phyloP scores from a whole-genome alignment of 148 eudicot genomes.

The Euryodendron excelsum region DNA sequence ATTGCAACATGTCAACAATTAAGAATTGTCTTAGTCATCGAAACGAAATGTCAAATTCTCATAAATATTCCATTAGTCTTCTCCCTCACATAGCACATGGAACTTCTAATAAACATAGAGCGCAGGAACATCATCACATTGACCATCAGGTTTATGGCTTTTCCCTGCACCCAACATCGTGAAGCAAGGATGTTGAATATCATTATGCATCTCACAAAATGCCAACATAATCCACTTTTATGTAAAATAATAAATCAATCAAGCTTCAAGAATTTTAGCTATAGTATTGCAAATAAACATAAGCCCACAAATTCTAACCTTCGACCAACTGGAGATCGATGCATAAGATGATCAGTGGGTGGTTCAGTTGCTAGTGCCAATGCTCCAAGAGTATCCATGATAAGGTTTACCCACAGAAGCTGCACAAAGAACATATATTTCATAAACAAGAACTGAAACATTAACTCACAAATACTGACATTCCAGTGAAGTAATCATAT shows the following conservation, averaged over 20 bases:
- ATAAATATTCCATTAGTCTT: no score
- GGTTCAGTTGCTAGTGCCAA: slow-evolving; percentile 95
- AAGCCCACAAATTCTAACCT: slow-evolving; percentile 50
- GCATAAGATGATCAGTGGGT: slow-evolving; percentile 90
- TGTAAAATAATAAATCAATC: no score
- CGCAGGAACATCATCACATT: no score
- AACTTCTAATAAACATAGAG: no score
- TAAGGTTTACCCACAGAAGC: slow-evolving; percentile 97
- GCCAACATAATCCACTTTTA: background rate
- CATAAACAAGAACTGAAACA: background rate
- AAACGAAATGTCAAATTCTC: no score
- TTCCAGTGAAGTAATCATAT: background rate
- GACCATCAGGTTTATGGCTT: no score
- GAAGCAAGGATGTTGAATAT: background rate
- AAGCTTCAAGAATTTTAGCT: no score
- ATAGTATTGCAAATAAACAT: no score
- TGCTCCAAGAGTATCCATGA: slow-evolving; percentile 98
- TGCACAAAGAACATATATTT: slow-evolving; percentile 22
- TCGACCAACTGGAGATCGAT: slow-evolving; percentile 86
- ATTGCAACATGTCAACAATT: no score
- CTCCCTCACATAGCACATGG: no score
- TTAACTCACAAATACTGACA: background rate
- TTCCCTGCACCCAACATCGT: background rate
- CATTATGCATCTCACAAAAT: background rate
- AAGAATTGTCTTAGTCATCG: no score